A percentile compares a stretch with the other conserved stretches of the same genome.
Conservation (phyloP, 345 rosid genomes). For the Rhizophora apiculata region DNA sequence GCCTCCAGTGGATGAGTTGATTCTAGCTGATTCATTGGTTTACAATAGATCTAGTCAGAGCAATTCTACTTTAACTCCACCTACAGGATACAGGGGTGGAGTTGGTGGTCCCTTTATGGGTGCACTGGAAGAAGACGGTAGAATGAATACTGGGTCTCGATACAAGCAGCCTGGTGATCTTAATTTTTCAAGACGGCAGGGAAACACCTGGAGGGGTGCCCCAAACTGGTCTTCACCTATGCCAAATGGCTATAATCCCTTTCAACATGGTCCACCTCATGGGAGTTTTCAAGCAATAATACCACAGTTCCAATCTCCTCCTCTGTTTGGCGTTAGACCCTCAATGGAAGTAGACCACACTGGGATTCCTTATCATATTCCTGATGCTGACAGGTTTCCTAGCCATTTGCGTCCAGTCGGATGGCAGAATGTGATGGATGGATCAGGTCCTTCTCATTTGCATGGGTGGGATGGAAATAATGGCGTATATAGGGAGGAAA, state of each 20-base stretch:
- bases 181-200: slow-evolving; percentile 70
- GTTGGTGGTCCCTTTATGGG: slow-evolving; percentile 60
- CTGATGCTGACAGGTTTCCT: slow-evolving; percentile 80
- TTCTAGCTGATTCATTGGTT: slow-evolving; percentile 55
- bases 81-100: slow-evolving; percentile 61
- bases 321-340: slow-evolving; percentile 73
- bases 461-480: slow-evolving; percentile 92
- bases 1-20: slow-evolving; percentile 53
- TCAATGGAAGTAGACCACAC: slow-evolving; percentile 75
- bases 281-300: slow-evolving; percentile 72
- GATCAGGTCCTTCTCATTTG: slow-evolving; percentile 69
- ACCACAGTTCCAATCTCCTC: slow-evolving; percentile 72
- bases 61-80: slow-evolving; percentile 52
- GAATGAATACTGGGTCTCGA: slow-evolving; percentile 44
- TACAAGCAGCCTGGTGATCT: slow-evolving; percentile 66
- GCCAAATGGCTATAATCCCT: slow-evolving; percentile 86
- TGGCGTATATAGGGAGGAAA: slow-evolving; percentile 76
- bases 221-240: slow-evolving; percentile 77
- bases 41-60: slow-evolving; percentile 51
- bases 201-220: slow-evolving; percentile 83
- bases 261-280: slow-evolving; percentile 83
- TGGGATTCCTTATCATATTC: slow-evolving; percentile 71
- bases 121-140: slow-evolving; percentile 64
- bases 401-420: slow-evolving; percentile 83
- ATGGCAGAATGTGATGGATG: slow-evolving; percentile 92